phyloP scores from a whole-genome alignment of 1,139 yeast genomes.

The Kodamaea anthophila region DNA sequence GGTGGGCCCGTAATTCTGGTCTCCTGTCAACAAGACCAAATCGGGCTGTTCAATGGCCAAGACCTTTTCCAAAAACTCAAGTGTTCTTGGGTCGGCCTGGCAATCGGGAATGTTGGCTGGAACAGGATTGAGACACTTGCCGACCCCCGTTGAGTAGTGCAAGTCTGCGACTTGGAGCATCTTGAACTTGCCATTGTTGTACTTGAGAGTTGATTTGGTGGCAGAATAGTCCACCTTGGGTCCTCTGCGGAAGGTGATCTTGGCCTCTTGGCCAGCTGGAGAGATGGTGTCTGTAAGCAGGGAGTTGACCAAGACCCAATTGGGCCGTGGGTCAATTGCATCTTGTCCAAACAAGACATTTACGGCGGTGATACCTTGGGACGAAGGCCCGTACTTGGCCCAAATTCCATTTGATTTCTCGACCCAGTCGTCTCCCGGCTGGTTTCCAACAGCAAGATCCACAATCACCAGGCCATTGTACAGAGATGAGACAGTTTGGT shows the following conservation, averaged over 20 bases:
- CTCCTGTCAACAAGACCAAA: slow-evolving; percentile 82
- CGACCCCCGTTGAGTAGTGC: slow-evolving; percentile 74
- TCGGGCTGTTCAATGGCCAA: slow-evolving; percentile 74
- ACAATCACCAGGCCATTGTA: slow-evolving; percentile 19
- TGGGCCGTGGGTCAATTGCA: slow-evolving; percentile 70
- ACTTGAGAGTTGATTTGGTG: slow-evolving; percentile 20
- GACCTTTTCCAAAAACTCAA: slow-evolving; percentile 51
- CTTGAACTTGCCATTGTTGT: slow-evolving; percentile 49
- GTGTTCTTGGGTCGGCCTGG: slow-evolving; percentile 68
- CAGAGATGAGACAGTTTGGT: slow-evolving; percentile 20
- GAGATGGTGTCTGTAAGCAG: slow-evolving; percentile 19
- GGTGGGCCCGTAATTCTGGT: slow-evolving; percentile 66
- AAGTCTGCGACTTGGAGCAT: slow-evolving; percentile 82
- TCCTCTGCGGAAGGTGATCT: slow-evolving; percentile 26
- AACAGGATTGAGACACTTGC: slow-evolving; percentile 64
- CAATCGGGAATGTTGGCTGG: slow-evolving; percentile 48
- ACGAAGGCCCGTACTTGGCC: slow-evolving; percentile 36
- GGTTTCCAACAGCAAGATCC: slow-evolving; percentile 35
- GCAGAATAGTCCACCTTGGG: slow-evolving; percentile 18
- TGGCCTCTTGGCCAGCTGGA: slow-evolving; percentile 15
- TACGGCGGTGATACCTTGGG: slow-evolving; percentile 33
- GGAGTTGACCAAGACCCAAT: slow-evolving; percentile 49
- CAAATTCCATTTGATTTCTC: slow-evolving; percentile 39
- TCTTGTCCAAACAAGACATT: slow-evolving; percentile 69
- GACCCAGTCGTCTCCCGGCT: slow-evolving; percentile 32